These are phyloP conservation scores for Pilaira anomala DNA, from an alignment of 192 early-diverging fungal genomes.

Conservation along the genomic window DNA sequence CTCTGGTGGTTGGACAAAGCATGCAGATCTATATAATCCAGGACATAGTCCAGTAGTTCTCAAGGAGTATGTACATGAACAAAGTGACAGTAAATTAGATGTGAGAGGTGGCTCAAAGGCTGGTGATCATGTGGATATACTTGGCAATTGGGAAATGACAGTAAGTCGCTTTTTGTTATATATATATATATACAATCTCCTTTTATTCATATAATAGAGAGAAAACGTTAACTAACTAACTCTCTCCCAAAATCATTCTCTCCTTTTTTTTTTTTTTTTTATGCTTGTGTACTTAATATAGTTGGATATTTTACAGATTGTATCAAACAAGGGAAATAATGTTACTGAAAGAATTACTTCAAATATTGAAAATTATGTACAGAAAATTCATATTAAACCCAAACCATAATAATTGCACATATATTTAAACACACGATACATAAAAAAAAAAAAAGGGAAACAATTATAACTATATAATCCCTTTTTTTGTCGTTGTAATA, in stretches of 20 bases:
- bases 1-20: constrained; percentile 70
- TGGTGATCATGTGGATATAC: constrained; percentile 84
- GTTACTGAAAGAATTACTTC: constrained; percentile 23
- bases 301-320: constrained; percentile 27
- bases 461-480: too few species aligned
- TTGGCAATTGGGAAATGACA: constrained; percentile 74
- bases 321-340: constrained; percentile 20
- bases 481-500: too few species aligned
- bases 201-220: neutral
- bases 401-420: neutral
- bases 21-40: constrained; percentile 73
- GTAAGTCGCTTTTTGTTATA: constrained; percentile 15
- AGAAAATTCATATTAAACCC: constrained; percentile 1
- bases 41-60: constrained; percentile 64
- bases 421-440: too few species aligned
- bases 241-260: neutral
- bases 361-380: constrained; percentile 26
- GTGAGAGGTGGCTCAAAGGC: constrained; percentile 72
- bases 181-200: neutral
- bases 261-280: neutral
- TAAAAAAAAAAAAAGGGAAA: too few species aligned
- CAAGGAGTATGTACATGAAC: constrained; percentile 65
- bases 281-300: constrained; percentile 6
- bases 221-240: neutral
- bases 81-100: constrained; percentile 54